These are phyloP conservation scores for Tetrastigma voinierianum DNA, from an alignment of 164 flowering plant species.

Conservation along the genomic window DNA sequence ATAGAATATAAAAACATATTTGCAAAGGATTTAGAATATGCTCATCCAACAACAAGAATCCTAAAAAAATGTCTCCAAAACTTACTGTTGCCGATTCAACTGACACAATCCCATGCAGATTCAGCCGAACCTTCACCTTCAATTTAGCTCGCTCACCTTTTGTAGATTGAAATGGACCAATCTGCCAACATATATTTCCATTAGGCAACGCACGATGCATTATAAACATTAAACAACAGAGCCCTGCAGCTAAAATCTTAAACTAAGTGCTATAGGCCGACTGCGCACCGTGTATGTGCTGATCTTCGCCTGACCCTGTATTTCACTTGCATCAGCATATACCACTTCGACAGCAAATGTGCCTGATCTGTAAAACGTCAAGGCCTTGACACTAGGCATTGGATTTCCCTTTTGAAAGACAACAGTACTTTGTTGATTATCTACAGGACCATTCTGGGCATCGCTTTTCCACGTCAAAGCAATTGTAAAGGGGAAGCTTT, in stretches of 20 bases:
- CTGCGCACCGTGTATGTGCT: conserved; percentile 70
- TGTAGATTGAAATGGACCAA: conserved; percentile 82
- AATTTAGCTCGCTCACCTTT: conserved; percentile 74
- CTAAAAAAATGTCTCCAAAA: background rate
- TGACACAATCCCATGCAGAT: conserved; percentile 82
- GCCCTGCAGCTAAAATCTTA: too few species aligned
- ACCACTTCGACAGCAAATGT: conserved; percentile 76
- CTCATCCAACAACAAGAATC: background rate
- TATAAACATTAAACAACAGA: too few species aligned
- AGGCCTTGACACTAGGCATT: conserved; percentile 75
- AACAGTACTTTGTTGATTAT: conserved; percentile 58
- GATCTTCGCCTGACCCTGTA: conserved; percentile 66
- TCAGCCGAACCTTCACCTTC: conserved; percentile 80
- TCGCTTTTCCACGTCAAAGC: conserved; percentile 87
- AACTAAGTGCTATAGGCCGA: background rate
- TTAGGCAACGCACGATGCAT: too few species aligned
- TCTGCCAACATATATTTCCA: conserved; percentile 28
- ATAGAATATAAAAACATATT: background rate
- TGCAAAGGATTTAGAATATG: background rate
- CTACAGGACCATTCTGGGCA: conserved; percentile 54
- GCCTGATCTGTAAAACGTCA: conserved; percentile 72
- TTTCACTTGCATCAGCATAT: conserved; percentile 67
- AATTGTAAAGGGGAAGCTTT: conserved; percentile 75
- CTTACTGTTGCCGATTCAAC: conserved; percentile 91
- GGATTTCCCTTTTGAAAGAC: conserved; percentile 87